phyloP scores from a whole-genome alignment of 2,329 filamentous ascomycete species.

The Camptophora hylomeconis region DNA sequence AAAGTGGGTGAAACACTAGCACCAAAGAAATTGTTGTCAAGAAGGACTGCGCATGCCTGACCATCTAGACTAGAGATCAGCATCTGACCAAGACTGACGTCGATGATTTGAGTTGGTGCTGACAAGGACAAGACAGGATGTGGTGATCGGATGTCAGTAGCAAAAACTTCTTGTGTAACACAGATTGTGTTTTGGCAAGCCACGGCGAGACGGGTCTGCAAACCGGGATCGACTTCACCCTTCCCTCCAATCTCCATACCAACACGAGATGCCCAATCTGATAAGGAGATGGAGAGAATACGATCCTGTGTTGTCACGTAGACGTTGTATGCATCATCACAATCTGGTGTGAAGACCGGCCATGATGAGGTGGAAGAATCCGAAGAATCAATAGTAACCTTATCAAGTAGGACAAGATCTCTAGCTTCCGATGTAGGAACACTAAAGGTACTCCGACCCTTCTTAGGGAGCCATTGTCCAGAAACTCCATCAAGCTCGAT shows the following conservation, averaged over 20 bases:
- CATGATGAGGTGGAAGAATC: conserved; percentile 21
- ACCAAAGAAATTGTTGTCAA: conserved; percentile 33
- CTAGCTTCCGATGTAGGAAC: conserved; percentile 28
- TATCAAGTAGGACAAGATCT: conserved; percentile 32
- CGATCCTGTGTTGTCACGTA: conserved; percentile 44
- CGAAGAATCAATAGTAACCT: conserved; percentile 26
- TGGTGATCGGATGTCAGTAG: conserved; percentile 17
- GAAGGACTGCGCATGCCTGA: conserved; percentile 37
- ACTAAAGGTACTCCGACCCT: conserved; percentile 27
- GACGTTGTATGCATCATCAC: conserved; percentile 43
- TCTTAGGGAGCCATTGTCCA: conserved; percentile 48
- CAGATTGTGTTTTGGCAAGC: conserved; percentile 40
- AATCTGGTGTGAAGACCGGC: conserved; percentile 44
- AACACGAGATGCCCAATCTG: conserved; percentile 42
- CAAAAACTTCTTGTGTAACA: conserved; percentile 35
- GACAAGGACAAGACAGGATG: conserved; percentile 33
- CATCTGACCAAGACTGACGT: conserved; percentile 45
- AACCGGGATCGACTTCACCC: conserved; percentile 32
- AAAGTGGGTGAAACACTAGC: conserved; percentile 11
- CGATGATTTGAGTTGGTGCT: conserved; percentile 39
- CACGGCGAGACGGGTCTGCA: conserved; percentile 42
- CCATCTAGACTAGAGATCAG: conserved; percentile 37
- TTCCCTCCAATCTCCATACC: conserved; percentile 38
- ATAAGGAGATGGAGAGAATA: conserved; percentile 42
- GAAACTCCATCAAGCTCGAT: conserved; percentile 49